These are phyloP conservation scores for Solanum virginianum DNA, from an alignment of 257 asterid species.

Conservation along the genomic window DNA sequence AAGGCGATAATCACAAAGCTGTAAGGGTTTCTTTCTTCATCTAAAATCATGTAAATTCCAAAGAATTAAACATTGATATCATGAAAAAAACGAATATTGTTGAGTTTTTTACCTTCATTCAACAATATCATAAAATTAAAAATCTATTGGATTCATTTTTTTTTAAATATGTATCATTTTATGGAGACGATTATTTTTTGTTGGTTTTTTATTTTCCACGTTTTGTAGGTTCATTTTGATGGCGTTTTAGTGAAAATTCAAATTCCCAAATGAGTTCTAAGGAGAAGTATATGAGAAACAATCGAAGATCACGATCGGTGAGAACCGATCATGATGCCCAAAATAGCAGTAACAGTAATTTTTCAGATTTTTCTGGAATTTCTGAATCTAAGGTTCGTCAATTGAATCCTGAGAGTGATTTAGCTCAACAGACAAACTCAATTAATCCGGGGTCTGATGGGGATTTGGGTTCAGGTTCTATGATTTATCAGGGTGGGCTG, in stretches of 20 bases:
- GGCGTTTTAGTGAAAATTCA: not conserved
- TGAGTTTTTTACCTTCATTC: too few relatives aligned
- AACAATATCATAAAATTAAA: too few relatives aligned
- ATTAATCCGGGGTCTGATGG: not conserved
- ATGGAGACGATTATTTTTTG: too few relatives aligned
- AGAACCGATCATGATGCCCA: constrained; percentile 42
- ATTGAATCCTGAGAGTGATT: constrained; percentile 2
- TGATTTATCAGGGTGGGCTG: constrained; percentile 21
- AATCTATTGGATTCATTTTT: too few relatives aligned
- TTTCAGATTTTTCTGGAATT: not conserved
- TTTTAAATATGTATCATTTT: too few relatives aligned
- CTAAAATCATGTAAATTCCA: not conserved
- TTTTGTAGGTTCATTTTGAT: constrained; percentile 10
- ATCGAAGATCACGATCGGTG: constrained; percentile 61
- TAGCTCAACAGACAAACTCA: not conserved
- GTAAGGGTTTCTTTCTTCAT: not conserved
- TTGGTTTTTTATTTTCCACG: not conserved
- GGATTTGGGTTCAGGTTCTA: not conserved
- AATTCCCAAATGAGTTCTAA: constrained; percentile 11
- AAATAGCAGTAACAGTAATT: constrained; percentile 15
- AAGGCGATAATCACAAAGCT: not conserved
- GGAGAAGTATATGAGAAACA: constrained; percentile 59
- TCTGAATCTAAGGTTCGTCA: constrained; percentile 21
- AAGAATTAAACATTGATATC: too few relatives aligned
- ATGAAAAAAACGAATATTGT: too few relatives aligned